Base-by-base conservation (phyloP, 306 rosid genomes). In the Prunus armeniaca region DNA sequence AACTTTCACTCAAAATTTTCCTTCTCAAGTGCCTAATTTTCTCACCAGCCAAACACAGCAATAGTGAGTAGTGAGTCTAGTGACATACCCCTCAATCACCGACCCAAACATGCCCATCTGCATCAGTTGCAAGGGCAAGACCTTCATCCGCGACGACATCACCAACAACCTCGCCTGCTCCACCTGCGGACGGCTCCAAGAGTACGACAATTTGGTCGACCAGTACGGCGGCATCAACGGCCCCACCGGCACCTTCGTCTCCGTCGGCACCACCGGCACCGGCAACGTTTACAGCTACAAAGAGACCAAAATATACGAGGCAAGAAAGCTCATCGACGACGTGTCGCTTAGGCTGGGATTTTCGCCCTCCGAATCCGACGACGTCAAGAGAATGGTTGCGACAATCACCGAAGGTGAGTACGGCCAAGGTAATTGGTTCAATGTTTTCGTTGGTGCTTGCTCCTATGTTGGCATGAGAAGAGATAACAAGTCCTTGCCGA, bases 351-450 rank as follows among this genome's bases (percentile, higher is more conserved):
- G 80, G 27, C 79, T 91, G 72, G 93, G 88, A 9, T 73, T 93
- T 60, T 50, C 76, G 3, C 55, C 58, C 20, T 64, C 88, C 9
- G 80, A 76, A 47, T 75, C 24, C 0, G 50, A 67, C 24, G 88
- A 83, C 22, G 82, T 91, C 24, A 86, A 66, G 67, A 12, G 67
- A 12, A 89, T 89, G 91, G 79, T 85, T 3, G 78, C 85, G 43
- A 17, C 25, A 12, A 84, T 93, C 30, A 93, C 96, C 0, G 86
- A 88, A 15, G 89, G 85, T 14, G 98, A 91, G 76, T 89, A 76
- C 63, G 95, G 96, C 9, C 76, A 67, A 74, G 98, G 98, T 6
- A 52, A 76, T 30, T 93, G 95, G 98, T 85, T 93, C 71, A 70
- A 71, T 1, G 80, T 93, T 22, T 76, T 93, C 57, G 79, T 89